Conservation (phyloP, 352 stramenopile species). For the Thraustochytrium striatum region DNA sequence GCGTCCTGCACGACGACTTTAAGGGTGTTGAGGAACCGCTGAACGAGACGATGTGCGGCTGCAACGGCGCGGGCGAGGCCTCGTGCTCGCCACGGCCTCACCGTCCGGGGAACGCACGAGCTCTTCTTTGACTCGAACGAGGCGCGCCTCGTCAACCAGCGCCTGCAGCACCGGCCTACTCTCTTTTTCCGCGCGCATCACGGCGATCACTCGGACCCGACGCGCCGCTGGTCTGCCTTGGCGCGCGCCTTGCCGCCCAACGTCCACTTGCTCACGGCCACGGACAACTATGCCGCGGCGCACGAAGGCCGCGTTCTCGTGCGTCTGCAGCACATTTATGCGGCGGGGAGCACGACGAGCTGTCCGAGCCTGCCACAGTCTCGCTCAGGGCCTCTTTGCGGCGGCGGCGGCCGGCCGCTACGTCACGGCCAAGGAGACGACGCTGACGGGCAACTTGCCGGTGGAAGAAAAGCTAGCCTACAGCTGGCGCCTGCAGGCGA, state of each 20-base stretch:
- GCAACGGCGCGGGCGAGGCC: conserved; percentile 51
- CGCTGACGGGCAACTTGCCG: conserved; percentile 26
- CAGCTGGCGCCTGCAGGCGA: not conserved
- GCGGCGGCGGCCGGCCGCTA: not conserved
- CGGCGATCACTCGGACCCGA: not conserved
- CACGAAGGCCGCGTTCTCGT: conserved; percentile 73
- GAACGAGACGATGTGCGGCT: conserved; percentile 72
- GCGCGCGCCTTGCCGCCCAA: conserved; percentile 72
- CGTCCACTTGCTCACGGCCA: conserved; percentile 84
- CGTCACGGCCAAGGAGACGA: conserved; percentile 36
- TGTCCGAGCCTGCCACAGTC: conserved; percentile 38
- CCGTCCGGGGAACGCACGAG: conserved; percentile 57
- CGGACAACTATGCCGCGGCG: conserved; percentile 60
- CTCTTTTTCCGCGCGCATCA: conserved; percentile 24
- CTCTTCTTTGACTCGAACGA: conserved; percentile 17
- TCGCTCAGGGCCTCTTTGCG: conserved; percentile 1
- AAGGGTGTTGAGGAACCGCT: conserved; percentile 85
- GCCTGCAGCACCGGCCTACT: conserved; percentile 38
- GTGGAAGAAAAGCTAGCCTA: conserved; percentile 32
- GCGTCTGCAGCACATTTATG: conserved; percentile 88
- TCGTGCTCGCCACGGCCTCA: conserved; percentile 56
- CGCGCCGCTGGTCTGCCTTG: conserved; percentile 51
- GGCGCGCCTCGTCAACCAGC: conserved; percentile 32
- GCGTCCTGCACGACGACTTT: conserved; percentile 82
- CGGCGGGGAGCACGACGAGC: conserved; percentile 53